Evolutionary conservation across 495 filamentous ascomycete genomes (phyloP).

Genomic region (Talaromyces adpressus): DNA sequence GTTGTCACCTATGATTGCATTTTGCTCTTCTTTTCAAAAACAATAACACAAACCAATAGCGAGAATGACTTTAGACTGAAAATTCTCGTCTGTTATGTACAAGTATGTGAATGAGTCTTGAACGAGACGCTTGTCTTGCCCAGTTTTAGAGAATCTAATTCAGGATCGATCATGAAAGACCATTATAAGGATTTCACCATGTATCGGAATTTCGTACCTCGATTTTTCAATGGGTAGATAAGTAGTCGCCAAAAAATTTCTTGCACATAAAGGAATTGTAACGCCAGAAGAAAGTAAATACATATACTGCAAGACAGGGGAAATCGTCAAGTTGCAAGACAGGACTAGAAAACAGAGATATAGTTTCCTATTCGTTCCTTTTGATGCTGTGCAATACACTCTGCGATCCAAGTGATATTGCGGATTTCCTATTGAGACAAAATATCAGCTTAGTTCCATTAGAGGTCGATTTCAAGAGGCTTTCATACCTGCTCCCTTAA

Average conservation of each 20-base stretch:
- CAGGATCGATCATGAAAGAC: not conserved
- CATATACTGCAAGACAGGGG: not conserved
- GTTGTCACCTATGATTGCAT: not conserved
- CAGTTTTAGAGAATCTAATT: not conserved
- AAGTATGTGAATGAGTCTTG: not conserved
- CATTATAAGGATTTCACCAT: no score
- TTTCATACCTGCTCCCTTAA: slow-evolving; percentile 84
- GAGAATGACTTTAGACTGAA: not conserved
- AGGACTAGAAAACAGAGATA: slow-evolving; percentile 81
- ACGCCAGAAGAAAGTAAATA: not conserved
- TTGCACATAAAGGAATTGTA: not conserved
- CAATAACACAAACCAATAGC: not conserved
- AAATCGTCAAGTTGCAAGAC: not conserved
- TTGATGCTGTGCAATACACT: slow-evolving; percentile 99
- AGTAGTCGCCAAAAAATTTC: not conserved
- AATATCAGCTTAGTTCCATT: slow-evolving; percentile 17
- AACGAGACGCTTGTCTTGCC: not conserved
- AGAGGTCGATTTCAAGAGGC: not conserved
- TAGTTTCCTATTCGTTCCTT: slow-evolving; percentile 98
- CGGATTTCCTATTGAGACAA: slow-evolving; percentile 72
- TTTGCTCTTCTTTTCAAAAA: not conserved
- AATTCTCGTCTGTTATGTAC: not conserved
- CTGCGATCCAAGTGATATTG: slow-evolving; percentile 98
- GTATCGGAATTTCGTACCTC: not conserved
- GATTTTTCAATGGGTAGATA: not conserved